A percentile compares a stretch with the other conserved stretches of the same genome.
Evolutionary conservation across 805 yeast species (phyloP).

Genomic region (Wickerhamomyces queroliae): DNA sequence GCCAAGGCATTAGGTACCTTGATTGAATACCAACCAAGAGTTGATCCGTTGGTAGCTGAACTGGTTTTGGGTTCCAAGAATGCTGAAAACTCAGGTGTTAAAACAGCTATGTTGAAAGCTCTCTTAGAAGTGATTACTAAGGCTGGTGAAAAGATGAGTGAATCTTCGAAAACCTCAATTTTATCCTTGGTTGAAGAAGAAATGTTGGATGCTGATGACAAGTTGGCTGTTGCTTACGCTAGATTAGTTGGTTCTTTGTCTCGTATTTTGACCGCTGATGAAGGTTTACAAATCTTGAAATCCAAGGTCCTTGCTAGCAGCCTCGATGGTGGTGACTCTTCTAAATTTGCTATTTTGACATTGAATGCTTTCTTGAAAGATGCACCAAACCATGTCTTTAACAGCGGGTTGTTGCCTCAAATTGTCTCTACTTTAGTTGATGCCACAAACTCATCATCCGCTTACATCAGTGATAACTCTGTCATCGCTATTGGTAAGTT

Average conservation of each 20-base stretch:
- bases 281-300: constrained; percentile 53
- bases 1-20: constrained; percentile 86
- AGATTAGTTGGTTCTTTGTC: constrained; percentile 73
- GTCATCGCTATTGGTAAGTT: constrained; percentile 79
- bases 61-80: constrained; percentile 69
- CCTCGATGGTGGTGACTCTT: constrained; percentile 35
- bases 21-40: constrained; percentile 85
- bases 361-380: constrained; percentile 76
- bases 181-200: constrained; percentile 73
- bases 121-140: constrained; percentile 73
- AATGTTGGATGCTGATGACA: constrained; percentile 48
- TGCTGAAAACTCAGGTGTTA: constrained; percentile 64
- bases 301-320: constrained; percentile 49
- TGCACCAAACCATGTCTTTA: constrained; percentile 60
- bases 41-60: constrained; percentile 87
- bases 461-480: constrained; percentile 68
- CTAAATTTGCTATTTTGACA: constrained; percentile 63
- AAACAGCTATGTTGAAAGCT: constrained; percentile 81
- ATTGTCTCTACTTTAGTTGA: constrained; percentile 42
- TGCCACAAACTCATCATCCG: constrained; percentile 34
- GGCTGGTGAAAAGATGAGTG: constrained; percentile 76
- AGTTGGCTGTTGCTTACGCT: constrained; percentile 70
- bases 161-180: constrained; percentile 61
- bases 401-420: constrained; percentile 42
- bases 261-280: constrained; percentile 56